Evolutionary conservation across 1,284 basidiomycete species (phyloP), one percentile per base, ranked within the genome.

Genomic region (Tilletia caries): DNA sequence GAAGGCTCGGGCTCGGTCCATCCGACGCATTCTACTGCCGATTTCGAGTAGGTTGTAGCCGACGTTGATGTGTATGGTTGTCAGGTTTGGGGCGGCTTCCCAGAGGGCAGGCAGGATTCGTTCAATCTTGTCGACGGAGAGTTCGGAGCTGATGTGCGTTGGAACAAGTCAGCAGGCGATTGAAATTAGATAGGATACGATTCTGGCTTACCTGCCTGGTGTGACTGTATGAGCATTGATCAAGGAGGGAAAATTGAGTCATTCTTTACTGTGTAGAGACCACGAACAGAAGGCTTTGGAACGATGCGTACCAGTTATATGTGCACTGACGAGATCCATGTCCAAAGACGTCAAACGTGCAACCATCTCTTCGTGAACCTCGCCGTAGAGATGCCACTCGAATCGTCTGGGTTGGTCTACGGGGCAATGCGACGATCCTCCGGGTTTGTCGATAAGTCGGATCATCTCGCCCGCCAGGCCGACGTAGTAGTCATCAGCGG

Each of bases 371-470:
- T 62, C 58, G 58, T 29, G 13, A 10, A 62, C 6, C 8, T 62
- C 58, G 18, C 58, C 58, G 58, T 62, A 62, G 29, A 62, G 58
- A 33, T 33, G 33, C 58, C 58, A 62, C 34, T 62, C 58, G 32
- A 34, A 62, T 33, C 27, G 32, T 34, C 58, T 3, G 18, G 32
- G 20, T 20, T 20, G 1, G 32, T 34, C 18, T 3, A 6, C 6
- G 58, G 58, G 33, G 8, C 33, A 37, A 23, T 34, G 29, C 15
- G 13, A 8, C n/a, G n/a, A 25, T 6, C 8, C 23, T 25, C 20
- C 23, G 15, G 32, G 32, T 20, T 33, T 20, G 15, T 62, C 18
- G 58, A 33, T 15, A 62, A 10, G n/a, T 13, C 32, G 58, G n/a
- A 62, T 34, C 58, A 62, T 62, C 32, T 62, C 58, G 27, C 27